Percentiles rank a stretch among this genome's conserved stretches.
phyloP scores from a whole-genome alignment of 371 early-diverging fungal species.

The Sporodiniella umbellata region DNA sequence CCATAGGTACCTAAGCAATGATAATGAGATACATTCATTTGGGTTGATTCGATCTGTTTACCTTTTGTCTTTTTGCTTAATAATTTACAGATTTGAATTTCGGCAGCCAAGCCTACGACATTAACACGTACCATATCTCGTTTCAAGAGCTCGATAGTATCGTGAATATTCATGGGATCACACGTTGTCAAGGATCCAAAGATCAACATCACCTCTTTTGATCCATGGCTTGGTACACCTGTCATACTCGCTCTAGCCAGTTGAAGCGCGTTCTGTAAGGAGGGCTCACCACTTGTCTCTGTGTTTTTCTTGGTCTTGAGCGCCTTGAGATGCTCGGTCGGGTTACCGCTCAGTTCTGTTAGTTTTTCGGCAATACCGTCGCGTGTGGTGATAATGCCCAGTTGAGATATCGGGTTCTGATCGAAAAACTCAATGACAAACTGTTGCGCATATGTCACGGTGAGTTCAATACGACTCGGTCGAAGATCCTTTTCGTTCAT shows the following conservation, averaged over 20 bases:
- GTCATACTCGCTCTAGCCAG: conserved; percentile 67
- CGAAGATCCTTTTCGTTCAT: conserved; percentile 86
- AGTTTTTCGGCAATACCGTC: conserved; percentile 87
- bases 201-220: conserved; percentile 82
- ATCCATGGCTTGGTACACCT: conserved; percentile 90
- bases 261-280: conserved; percentile 89
- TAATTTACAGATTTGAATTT: conserved; percentile 80
- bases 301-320: conserved; percentile 62
- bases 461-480: conserved; percentile 76
- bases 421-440: conserved; percentile 91
- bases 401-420: conserved; percentile 92
- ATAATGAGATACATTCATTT: not conserved
- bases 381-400: conserved; percentile 83
- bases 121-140: conserved; percentile 75
- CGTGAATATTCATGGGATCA: conserved; percentile 89
- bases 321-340: conserved; percentile 72
- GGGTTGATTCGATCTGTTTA: conserved; percentile 13
- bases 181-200: conserved; percentile 88
- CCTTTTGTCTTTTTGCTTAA: conserved; percentile 78
- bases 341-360: conserved; percentile 82
- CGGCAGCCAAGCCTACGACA: conserved; percentile 86
- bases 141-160: conserved; percentile 70
- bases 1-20: conserved; percentile 64
- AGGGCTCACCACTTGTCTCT: conserved; percentile 87
- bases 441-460: conserved; percentile 62